Evolutionary conservation across 495 filamentous ascomycete species (phyloP).

Genomic region (Podospora anserina): DNA sequence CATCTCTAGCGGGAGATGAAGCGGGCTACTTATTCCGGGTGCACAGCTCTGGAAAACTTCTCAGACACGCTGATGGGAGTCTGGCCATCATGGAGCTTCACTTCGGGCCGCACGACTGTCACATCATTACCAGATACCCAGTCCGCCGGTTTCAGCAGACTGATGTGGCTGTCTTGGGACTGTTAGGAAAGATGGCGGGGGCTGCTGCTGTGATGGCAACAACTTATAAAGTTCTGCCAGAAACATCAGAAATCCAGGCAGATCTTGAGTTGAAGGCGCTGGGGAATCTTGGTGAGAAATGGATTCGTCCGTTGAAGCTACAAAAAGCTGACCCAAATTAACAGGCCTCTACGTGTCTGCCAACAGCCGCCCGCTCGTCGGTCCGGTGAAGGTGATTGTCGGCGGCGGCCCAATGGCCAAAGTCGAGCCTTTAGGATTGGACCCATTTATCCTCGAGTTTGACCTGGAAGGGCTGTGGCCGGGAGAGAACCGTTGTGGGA

Average conservation of each 20-base stretch:
- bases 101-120: slow-evolving; percentile 64
- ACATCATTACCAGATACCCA: slow-evolving; percentile 76
- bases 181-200: slow-evolving; percentile 88
- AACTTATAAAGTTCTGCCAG: slow-evolving; percentile 47
- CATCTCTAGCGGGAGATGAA: slow-evolving; percentile 46
- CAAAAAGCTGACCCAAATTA: neutral
- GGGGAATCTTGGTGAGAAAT: slow-evolving; percentile 63
- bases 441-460: neutral
- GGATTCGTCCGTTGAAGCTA: neutral
- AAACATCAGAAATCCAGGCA: slow-evolving; percentile 60
- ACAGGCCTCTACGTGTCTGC: neutral
- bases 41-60: slow-evolving; percentile 35
- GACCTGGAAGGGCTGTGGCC: neutral
- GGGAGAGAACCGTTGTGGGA: no score
- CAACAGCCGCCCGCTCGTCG: neutral
- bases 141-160: slow-evolving; percentile 51
- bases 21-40: slow-evolving; percentile 52
- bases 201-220: slow-evolving; percentile 67
- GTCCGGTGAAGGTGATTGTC: neutral
- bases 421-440: neutral
- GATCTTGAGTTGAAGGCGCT: slow-evolving; percentile 73
- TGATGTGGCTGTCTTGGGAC: slow-evolving; percentile 66
- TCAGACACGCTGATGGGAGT: slow-evolving; percentile 47
- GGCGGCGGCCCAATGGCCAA: neutral
- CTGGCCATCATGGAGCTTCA: neutral